Percentiles rank a stretch among this genome's conserved stretches.
phyloP scores from a whole-genome alignment of 1,139 yeast genomes.

The Yamadazyma taylorii region DNA sequence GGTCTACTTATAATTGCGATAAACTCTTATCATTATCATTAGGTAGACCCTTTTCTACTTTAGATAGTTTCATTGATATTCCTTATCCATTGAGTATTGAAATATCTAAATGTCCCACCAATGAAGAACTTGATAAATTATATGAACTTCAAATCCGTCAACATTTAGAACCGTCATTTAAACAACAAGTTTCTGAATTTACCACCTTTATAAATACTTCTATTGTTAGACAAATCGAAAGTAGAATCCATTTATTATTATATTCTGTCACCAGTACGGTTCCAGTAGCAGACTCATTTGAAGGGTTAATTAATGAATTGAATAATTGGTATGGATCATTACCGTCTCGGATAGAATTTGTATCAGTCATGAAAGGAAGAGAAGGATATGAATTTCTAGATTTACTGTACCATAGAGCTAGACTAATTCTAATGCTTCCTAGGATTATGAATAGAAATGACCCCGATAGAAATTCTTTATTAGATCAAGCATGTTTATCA shows the following conservation, averaged over 20 bases:
- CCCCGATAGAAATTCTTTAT: conserved; percentile 6
- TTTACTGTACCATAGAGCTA: conserved; percentile 17
- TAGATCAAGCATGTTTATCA: conserved; percentile 16
- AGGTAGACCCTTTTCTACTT: conserved; percentile 15
- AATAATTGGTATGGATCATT: conserved; percentile 12
- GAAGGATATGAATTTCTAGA: conserved; percentile 17
- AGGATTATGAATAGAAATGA: conserved; percentile 11
- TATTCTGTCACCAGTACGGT: conserved; percentile 13
- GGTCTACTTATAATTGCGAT: conserved; percentile 15
- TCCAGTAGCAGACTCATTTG: conserved; percentile 15
- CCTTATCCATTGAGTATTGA: conserved; percentile 16
- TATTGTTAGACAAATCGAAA: conserved; percentile 15
- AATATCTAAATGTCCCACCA: conserved; percentile 9
- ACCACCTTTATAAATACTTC: conserved; percentile 15
- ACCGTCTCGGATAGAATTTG: conserved; percentile 13
- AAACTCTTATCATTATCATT: conserved; percentile 11
- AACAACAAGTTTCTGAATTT: conserved; percentile 13
- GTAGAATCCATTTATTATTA: conserved; percentile 14
- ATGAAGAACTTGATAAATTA: conserved; percentile 8
- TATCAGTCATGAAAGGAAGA: conserved; percentile 10
- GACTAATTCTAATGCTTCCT: conserved; percentile 14
- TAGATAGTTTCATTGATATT: conserved; percentile 17
- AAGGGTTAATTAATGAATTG: conserved; percentile 11
- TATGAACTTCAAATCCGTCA: conserved; percentile 14
- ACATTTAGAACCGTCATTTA: conserved; percentile 6